Evolutionary conservation across 305 asterid species (phyloP).

Genomic region (Fraxinus sp.): DNA sequence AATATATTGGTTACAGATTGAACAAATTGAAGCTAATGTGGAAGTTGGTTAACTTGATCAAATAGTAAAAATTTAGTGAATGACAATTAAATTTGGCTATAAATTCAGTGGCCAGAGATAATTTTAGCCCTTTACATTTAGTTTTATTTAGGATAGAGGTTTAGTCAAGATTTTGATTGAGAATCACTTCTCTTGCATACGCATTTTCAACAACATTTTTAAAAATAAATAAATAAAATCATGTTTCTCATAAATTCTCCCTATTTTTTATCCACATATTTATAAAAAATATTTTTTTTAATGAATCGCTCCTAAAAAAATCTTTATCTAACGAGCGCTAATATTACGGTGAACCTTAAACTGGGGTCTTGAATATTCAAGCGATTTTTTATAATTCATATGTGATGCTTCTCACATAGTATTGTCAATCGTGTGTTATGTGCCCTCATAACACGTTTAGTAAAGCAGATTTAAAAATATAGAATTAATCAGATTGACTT

Average conservation of each 20-base stretch:
- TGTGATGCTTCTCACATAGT: neutral
- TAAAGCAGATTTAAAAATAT: neutral
- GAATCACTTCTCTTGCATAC: no score
- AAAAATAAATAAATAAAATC: no score
- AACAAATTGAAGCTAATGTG: neutral
- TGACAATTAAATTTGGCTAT: no score
- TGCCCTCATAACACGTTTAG: neutral
- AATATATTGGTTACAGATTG: neutral
- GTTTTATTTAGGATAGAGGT: no score
- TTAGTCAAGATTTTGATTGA: no score
- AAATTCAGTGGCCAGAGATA: neutral
- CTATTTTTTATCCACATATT: no score
- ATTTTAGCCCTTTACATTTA: neutral
- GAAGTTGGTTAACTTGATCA: neutral
- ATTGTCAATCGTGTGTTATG: neutral
- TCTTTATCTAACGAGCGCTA: no score
- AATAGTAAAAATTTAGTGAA: neutral
- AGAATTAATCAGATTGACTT: no score
- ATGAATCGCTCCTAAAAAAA: no score
- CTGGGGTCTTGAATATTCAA: neutral
- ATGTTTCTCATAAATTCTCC: no score
- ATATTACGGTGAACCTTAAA: neutral
- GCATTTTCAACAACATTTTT: no score
- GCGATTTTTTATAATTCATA: neutral
- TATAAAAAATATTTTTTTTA: no score